Base-by-base conservation (phyloP, 495 filamentous ascomycete species). In the Sabuloglossum arenarium region DNA sequence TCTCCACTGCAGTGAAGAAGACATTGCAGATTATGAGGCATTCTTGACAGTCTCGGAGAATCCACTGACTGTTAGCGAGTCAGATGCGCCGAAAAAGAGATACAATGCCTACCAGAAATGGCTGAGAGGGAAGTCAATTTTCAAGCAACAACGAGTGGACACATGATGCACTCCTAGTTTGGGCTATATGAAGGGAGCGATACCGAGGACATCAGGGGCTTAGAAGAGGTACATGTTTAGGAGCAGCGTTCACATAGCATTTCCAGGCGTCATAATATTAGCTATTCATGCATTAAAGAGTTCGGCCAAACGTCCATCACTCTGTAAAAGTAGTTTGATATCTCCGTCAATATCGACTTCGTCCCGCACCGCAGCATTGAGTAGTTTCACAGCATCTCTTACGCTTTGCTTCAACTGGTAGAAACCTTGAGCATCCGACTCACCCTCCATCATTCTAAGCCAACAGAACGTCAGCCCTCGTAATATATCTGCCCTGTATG, bases 21-120 rank as follows among this genome's bases (percentile, higher is more conserved):
- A 94, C 59, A 56, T 85, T 53, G 75, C 74, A 37, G 77, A 84
- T 55, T 95, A 89, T 64, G 71, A 68, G 11, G 84, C 91, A 49
- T 86, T 87, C 63, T 66, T 95, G 27, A 71, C 70, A 34, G 77
- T 94, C 3, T 76, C 74, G 16, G 86, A 91, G 25, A 85, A 94
- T 59, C 85, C 86, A 9, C 70, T 98, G 30, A 87, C 85, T n/a
- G 90, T 97, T 16, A 79, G 76, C 14, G 78, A 85, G 42, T 87
- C 89, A 63, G 91, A 97, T 66, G 72, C 76, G 50, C 70, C 72
- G 32, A 96, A 91, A 74, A 95, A 94, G 74, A 71, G 93, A 60
- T 98, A 98, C 66, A 95, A 88, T 68, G 86, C 88, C 0, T 98
- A 98, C 68, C 71, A 81, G 62, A 89, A 94, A 68, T 97, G 90